phyloP scores from a whole-genome alignment of 2,329 filamentous ascomycete species.

The Cordyceps cicadae region DNA sequence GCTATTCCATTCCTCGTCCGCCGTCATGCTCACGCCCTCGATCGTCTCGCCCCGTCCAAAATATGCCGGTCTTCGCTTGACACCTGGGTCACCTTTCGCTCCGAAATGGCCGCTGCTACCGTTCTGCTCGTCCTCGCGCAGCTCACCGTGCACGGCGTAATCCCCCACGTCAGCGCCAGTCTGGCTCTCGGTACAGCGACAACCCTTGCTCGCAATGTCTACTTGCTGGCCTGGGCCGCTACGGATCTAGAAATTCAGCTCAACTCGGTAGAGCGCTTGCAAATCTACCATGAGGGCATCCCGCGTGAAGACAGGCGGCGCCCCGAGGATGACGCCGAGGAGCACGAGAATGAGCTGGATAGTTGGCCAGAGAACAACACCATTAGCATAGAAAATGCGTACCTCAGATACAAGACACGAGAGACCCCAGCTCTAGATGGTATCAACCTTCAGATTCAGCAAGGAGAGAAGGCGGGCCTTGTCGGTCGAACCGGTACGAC shows the following conservation, averaged over 20 bases:
- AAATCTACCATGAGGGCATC: conserved; percentile 1
- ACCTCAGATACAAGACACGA: conserved; percentile 3
- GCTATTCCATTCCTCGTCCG: conserved; percentile 1
- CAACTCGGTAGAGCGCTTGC: conserved; percentile 6
- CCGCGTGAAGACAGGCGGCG: not conserved
- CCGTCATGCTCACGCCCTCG: not conserved
- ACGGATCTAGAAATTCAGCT: conserved; percentile 7
- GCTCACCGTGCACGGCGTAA: not conserved
- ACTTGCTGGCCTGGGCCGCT: not conserved
- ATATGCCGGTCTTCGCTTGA: conserved; percentile 4
- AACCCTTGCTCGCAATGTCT: conserved; percentile 1
- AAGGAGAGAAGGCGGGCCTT: conserved; percentile 3
- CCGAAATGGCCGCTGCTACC: not conserved
- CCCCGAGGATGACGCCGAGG: not conserved
- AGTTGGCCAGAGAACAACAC: not conserved
- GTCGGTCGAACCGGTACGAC: conserved; percentile 4
- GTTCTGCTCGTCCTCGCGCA: not conserved
- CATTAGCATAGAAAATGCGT: not conserved
- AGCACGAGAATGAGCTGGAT: not conserved
- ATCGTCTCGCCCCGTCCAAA: not conserved
- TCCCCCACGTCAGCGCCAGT: conserved; percentile 6
- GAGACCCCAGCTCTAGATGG: not conserved
- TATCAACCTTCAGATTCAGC: not conserved
- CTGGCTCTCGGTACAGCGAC: conserved; percentile 4
- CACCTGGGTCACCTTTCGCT: conserved; percentile 6